Evolutionary conservation across 2,329 filamentous ascomycete genomes (phyloP).

Genomic region (Penicillium sp.): DNA sequence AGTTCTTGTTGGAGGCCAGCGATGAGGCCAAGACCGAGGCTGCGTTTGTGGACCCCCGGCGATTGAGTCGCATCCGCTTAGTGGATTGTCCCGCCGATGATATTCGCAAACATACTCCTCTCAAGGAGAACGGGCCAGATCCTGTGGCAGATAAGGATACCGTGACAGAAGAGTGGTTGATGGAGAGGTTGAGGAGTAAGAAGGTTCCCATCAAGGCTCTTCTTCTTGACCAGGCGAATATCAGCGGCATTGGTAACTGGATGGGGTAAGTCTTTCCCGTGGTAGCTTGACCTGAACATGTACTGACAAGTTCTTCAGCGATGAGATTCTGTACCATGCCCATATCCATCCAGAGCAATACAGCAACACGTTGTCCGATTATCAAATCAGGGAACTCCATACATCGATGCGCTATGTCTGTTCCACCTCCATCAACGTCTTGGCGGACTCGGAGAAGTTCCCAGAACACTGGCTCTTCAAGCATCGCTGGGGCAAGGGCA

Average conservation of each 20-base stretch:
- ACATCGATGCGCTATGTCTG: slow-evolving; percentile 72
- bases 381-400: slow-evolving; percentile 67
- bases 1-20: slow-evolving; percentile 70
- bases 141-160: slow-evolving; percentile 75
- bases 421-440: slow-evolving; percentile 66
- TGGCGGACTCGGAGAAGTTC: slow-evolving; percentile 79
- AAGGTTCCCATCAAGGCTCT: slow-evolving; percentile 85
- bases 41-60: slow-evolving; percentile 77
- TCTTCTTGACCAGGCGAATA: slow-evolving; percentile 77
- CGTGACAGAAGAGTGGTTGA: slow-evolving; percentile 71
- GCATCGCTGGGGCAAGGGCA: slow-evolving; percentile 83
- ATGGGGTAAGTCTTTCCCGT: slow-evolving; percentile 56
- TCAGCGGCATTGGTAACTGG: slow-evolving; percentile 96
- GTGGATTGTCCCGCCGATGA: slow-evolving; percentile 72
- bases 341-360: slow-evolving; percentile 89
- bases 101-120: slow-evolving; percentile 69
- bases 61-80: slow-evolving; percentile 73
- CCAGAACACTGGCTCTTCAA: slow-evolving; percentile 85
- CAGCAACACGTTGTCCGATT: slow-evolving; percentile 70
- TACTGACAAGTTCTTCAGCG: slow-evolving; percentile 40
- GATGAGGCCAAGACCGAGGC: slow-evolving; percentile 57
- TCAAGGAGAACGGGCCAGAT: slow-evolving; percentile 91
- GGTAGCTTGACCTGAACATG: neutral
- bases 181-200: slow-evolving; percentile 64
- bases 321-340: slow-evolving; percentile 88